Evolutionary conservation across 108 stramenopile species (phyloP), one percentile per base, ranked within the genome.

Genomic region (Cyclotella choctawhatcheeana): DNA sequence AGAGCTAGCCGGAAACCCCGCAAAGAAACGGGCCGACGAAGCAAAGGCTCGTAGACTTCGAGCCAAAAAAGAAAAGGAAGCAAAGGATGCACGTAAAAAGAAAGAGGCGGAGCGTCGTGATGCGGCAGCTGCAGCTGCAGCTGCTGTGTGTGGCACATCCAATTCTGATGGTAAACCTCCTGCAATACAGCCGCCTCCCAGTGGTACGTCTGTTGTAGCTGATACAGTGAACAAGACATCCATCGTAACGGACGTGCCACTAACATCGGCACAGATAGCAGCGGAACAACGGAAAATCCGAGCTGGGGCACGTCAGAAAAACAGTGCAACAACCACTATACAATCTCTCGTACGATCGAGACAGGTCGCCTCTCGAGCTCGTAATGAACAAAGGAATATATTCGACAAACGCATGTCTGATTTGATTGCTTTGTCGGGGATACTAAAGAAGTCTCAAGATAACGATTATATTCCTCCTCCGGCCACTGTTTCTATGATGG

Each of bases 1-100:
- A 44, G 93, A 93, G 51, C 56, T 91, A 31, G 67, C 82, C 58
- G 86, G 88, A 0, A 93, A 91, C 59, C 79, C 90, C 5, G 83
- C 70, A 34, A 85, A 82, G 45, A 88, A 89, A 62, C 64, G 89
- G 12, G 88, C 89, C 59, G 89, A 89, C 32, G 89, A 89, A 31
- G 86, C 87, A 63, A 76, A 73, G 67, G 69, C 67, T 40, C 81
- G 90, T 50, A 77, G 93, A 12, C 67, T 82, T 44, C 77, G 87
- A 47, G 58, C 89, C 31, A 89, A 89, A 29, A 61, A 82, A 25
- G 78, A 91, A 62, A 73, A 91, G 44, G 67, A 81, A 59, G 86
- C 55, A 44, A 82, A 76, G 53, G 62, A 79, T 35, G 66, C 50
- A 16, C 65, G 72, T 17, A 70, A 67, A 40, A 71, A 74, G 20